Conservation (phyloP, 176 grass and related monocot genomes). For the maize (Zea mays) region Zm-B73-REFERENCE-NAM-5.0 NC_050100.1:172546001-172546500, state of each 20-base stretch:
- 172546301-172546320: constrained; percentile 59
- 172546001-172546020: constrained; percentile 80
- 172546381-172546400: constrained; percentile 7
- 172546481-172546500: constrained; percentile 77
- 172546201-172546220: constrained; percentile 85
- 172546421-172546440: constrained; percentile 72
- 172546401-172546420: constrained; percentile 80
- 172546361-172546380: not conserved
- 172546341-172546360: not conserved
- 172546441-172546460: constrained; percentile 88
- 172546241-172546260: constrained; percentile 45
- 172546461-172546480: constrained; percentile 72
- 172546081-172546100: constrained; percentile 18
- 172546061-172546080: constrained; percentile 49
- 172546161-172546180: constrained; percentile 21
- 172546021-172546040: constrained; percentile 78
- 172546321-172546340: not conserved
- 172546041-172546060: constrained; percentile 98
- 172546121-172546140: constrained; percentile 9
- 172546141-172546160: not conserved
- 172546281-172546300: constrained; percentile 74
- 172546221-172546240: constrained; percentile 92
- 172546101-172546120: not conserved
- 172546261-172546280: constrained; percentile 89
- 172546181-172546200: constrained; percentile 17